Evolutionary conservation across 495 filamentous ascomycete genomes (phyloP).

Genomic region (Penicillium diatomitis): DNA sequence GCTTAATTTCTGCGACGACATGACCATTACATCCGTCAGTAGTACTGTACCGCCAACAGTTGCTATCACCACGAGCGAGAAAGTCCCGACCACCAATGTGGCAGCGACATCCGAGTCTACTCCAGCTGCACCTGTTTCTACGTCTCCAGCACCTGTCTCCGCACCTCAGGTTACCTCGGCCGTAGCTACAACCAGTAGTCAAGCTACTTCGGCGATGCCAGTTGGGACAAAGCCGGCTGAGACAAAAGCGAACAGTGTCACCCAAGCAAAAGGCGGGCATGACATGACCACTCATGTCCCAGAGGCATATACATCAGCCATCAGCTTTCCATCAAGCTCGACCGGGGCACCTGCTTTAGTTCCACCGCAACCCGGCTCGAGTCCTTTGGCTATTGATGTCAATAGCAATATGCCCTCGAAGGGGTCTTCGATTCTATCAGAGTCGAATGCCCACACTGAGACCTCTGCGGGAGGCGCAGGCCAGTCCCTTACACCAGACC

Average conservation of each 20-base stretch:
- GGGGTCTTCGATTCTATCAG: no score
- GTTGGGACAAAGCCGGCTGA: neutral
- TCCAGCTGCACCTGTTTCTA: neutral
- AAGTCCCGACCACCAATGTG: neutral
- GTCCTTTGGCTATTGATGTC: no score
- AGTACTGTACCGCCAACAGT: neutral
- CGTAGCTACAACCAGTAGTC: neutral
- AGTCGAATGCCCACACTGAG: no score
- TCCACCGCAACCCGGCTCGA: no score
- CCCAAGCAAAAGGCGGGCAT: no score
- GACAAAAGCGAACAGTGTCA: neutral
- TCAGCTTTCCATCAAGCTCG: no score
- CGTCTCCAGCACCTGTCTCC: neutral
- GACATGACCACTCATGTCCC: neutral
- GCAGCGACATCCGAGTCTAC: neutral
- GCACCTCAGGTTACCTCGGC: neutral
- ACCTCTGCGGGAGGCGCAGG: no score
- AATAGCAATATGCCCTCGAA: no score
- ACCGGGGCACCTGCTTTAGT: no score
- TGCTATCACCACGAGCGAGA: neutral
- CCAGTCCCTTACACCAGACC: no score
- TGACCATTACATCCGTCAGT: conserved; percentile 1
- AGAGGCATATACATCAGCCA: neutral
- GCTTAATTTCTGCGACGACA: conserved; percentile 12
- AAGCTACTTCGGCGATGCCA: neutral